These are phyloP conservation scores for Xylariaceae sp. DNA, from an alignment of 2,329 filamentous ascomycete species.

Conservation along the genomic window DNA sequence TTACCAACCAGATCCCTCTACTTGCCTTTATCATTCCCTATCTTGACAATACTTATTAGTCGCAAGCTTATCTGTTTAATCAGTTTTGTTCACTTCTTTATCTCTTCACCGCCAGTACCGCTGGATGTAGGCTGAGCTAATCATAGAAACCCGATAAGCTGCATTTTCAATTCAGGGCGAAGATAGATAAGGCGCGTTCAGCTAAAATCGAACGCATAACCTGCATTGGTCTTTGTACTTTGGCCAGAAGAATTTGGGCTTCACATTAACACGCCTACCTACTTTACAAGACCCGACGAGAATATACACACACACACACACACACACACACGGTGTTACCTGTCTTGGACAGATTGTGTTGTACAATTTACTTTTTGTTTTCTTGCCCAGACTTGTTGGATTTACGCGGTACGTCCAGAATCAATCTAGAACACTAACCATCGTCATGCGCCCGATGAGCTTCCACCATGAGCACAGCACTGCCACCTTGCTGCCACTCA, in stretches of 20 bases:
- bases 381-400: not conserved
- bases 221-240: not conserved
- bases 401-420: slow-evolving; percentile 3
- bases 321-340: no score
- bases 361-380: not conserved
- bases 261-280: no score
- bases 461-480: not conserved
- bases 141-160: slow-evolving; percentile 24
- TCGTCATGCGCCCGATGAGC: not conserved
- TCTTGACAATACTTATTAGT: slow-evolving; percentile 1
- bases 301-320: no score
- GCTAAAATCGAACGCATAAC: not conserved
- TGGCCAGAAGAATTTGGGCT: not conserved
- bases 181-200: no score
- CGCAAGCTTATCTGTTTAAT: slow-evolving; percentile 22
- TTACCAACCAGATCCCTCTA: slow-evolving; percentile 1
- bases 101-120: slow-evolving; percentile 30
- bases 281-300: no score
- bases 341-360: no score
- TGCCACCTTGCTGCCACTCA: no score
- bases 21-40: slow-evolving; percentile 12
- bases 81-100: slow-evolving; percentile 17
- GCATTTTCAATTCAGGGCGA: not conserved
- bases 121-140: slow-evolving; percentile 20
- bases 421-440: not conserved